phyloP scores from a whole-genome alignment of 257 asterid species.

The Solanum ossicruentum region DNA sequence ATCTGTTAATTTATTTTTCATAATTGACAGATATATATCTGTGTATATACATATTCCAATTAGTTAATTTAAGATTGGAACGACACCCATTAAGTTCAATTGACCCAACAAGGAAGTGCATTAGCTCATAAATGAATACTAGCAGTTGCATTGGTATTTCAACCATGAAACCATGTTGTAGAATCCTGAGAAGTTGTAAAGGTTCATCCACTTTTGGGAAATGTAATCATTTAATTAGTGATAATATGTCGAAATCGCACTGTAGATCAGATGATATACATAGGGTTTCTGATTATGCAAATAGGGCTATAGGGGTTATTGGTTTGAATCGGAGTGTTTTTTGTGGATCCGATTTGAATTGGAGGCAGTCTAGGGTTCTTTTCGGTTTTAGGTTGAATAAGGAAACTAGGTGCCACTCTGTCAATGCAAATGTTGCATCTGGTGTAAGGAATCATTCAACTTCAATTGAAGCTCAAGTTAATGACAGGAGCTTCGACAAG shows the following conservation, averaged over 20 bases:
- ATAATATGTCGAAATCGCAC: slow-evolving; percentile 34
- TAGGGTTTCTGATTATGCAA: slow-evolving; percentile 4
- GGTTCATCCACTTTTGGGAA: slow-evolving; percentile 32
- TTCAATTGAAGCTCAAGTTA: slow-evolving; percentile 36
- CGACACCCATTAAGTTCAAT: neutral
- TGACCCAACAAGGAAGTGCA: neutral
- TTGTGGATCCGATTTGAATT: slow-evolving; percentile 37
- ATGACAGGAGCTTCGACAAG: slow-evolving; percentile 40
- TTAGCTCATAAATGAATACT: slow-evolving; percentile 26
- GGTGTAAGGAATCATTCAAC: slow-evolving; percentile 48
- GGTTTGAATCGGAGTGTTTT: slow-evolving; percentile 33
- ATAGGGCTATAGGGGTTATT: slow-evolving; percentile 14
- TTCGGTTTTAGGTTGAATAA: slow-evolving; percentile 18
- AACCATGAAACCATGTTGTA: slow-evolving; percentile 43
- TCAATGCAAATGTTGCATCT: slow-evolving; percentile 48
- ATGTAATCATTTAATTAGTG: slow-evolving; percentile 7
- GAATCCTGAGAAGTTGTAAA: slow-evolving; percentile 26
- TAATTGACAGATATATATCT: slow-evolving; percentile 7
- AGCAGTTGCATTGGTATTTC: slow-evolving; percentile 46
- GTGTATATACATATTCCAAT: neutral
- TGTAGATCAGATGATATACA: slow-evolving; percentile 9
- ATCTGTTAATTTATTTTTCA: slow-evolving; percentile 15
- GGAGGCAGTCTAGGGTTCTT: slow-evolving; percentile 32
- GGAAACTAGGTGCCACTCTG: slow-evolving; percentile 5
- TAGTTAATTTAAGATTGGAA: neutral